Conservation (phyloP, 1,284 basidiomycete genomes). For the Trichosporon sp. region DNA sequence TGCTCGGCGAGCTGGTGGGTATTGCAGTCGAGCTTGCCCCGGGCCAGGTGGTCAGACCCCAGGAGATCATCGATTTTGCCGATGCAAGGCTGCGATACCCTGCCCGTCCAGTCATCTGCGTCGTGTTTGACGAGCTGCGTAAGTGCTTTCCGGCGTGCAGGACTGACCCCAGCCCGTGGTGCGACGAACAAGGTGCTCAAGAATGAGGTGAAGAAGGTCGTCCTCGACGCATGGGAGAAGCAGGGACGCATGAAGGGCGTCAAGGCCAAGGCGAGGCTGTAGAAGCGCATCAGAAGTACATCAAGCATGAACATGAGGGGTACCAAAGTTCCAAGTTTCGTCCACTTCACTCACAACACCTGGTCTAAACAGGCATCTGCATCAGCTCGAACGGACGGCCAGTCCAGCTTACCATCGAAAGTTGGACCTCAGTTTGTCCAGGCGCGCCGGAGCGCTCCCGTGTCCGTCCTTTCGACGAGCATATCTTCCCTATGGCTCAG, state of each 20-base stretch:
- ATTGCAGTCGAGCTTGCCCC: conserved; percentile 41
- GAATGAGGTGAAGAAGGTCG: conserved; percentile 31
- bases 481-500: too few relatives aligned
- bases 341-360: not conserved
- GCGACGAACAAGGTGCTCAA: conserved; percentile 33
- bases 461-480: too few relatives aligned
- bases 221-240: conserved; percentile 28
- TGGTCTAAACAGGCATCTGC: too few relatives aligned
- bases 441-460: too few relatives aligned
- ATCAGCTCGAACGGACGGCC: too few relatives aligned
- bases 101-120: conserved; percentile 28
- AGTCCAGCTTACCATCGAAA: too few relatives aligned
- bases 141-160: too few relatives aligned
- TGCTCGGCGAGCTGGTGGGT: conserved; percentile 50
- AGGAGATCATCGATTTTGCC: conserved; percentile 27
- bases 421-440: too few relatives aligned
- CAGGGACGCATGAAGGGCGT: conserved; percentile 25
- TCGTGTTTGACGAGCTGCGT: conserved; percentile 30
- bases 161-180: conserved; percentile 25
- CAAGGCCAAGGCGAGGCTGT: conserved; percentile 25
- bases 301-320: too few relatives aligned
- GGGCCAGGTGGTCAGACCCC: conserved; percentile 19
- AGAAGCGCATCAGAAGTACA: not conserved
- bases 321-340: too few relatives aligned
- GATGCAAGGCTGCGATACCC: conserved; percentile 30